phyloP scores from a whole-genome alignment of 2,329 filamentous ascomycete species.

The Lachnellula suecica region DNA sequence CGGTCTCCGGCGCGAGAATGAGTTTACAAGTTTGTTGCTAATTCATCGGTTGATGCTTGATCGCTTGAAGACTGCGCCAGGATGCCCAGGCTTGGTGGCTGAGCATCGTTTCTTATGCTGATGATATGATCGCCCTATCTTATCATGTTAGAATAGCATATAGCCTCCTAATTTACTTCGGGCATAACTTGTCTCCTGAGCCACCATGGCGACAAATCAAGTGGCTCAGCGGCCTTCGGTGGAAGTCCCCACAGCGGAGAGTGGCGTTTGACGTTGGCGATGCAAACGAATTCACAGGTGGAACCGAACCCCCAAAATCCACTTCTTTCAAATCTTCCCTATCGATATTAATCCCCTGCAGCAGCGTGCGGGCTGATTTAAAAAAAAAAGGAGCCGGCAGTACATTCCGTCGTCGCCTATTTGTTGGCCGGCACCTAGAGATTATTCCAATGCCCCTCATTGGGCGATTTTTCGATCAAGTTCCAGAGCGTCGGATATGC shows the following conservation, averaged over 20 bases:
- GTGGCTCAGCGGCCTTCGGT: not conserved
- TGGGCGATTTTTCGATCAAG: not conserved
- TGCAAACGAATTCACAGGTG: not conserved
- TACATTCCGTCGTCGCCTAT: not conserved
- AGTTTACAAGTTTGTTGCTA: too few species aligned
- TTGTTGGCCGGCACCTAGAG: not conserved
- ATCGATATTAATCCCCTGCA: not conserved
- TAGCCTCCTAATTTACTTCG: not conserved
- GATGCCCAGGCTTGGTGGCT: too few species aligned
- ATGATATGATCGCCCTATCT: not conserved
- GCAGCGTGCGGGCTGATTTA: slow-evolving; percentile 2
- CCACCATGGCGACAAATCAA: slow-evolving; percentile 1
- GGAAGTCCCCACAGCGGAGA: too few species aligned
- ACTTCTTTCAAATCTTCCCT: too few species aligned
- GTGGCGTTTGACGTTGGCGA: not conserved
- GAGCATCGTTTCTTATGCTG: not conserved
- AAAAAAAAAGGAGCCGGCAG: slow-evolving; percentile 1
- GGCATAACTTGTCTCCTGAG: not conserved
- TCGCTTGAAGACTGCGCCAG: too few species aligned
- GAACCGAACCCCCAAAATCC: too few species aligned
- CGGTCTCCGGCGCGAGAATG: too few species aligned
- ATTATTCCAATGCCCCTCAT: not conserved
- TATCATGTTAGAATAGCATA: not conserved
- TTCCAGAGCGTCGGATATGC: not conserved
- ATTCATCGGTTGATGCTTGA: too few species aligned